phyloP scores from a whole-genome alignment of 2,329 filamentous ascomycete species.

The Periconia digitata region DNA sequence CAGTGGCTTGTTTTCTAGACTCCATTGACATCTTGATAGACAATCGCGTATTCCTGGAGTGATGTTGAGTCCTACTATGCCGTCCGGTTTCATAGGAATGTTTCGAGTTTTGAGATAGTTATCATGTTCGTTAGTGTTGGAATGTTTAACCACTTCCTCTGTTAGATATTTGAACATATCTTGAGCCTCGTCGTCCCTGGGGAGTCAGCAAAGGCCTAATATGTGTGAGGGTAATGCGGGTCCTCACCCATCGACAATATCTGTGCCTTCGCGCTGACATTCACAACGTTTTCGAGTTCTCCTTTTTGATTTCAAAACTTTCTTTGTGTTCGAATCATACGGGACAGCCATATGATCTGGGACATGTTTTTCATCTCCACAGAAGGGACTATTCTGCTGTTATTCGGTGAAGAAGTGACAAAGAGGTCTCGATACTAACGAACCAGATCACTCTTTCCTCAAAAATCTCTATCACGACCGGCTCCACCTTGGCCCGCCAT shows the following conservation, averaged over 20 bases:
- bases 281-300: neutral
- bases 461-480: neutral
- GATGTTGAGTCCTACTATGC: conserved; percentile 10
- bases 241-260: neutral
- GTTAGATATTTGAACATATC: neutral
- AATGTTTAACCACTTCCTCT: neutral
- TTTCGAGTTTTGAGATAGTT: neutral
- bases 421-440: neutral
- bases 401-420: neutral
- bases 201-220: neutral
- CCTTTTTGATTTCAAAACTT: neutral
- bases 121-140: neutral
- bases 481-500: neutral
- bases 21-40: neutral
- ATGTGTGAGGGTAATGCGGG: neutral
- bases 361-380: neutral
- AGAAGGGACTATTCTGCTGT: neutral
- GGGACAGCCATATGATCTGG: neutral
- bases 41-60: neutral
- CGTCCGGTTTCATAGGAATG: conserved; percentile 17
- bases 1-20: neutral
- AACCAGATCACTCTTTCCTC: neutral
- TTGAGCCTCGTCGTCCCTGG: neutral
- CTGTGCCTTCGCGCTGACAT: neutral
- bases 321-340: neutral